phyloP scores from a whole-genome alignment of 2,329 filamentous ascomycete species.

The Phoma herbarum region DNA sequence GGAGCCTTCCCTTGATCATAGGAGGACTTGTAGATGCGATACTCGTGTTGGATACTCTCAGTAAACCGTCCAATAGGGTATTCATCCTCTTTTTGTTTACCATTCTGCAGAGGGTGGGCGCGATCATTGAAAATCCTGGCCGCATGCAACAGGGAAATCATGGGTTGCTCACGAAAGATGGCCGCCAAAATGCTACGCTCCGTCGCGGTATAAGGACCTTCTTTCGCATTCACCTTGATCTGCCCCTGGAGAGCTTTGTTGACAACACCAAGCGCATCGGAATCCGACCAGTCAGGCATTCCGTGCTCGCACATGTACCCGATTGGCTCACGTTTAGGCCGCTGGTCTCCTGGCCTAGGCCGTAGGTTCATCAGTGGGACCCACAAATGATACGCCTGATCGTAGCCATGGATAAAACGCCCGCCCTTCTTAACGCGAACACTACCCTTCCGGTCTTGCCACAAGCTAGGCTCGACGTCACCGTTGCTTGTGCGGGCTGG shows the following conservation, averaged over 20 bases:
- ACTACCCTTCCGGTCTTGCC: conserved; percentile 38
- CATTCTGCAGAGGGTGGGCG: conserved; percentile 5
- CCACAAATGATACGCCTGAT: conserved; percentile 9
- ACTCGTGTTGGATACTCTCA: conserved; percentile 41
- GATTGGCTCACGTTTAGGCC: no score
- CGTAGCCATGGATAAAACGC: conserved; percentile 14
- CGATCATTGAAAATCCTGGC: conserved; percentile 37
- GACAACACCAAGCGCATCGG: no score
- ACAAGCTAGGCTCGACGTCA: conserved; percentile 32
- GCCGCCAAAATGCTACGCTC: no score
- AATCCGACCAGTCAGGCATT: no score
- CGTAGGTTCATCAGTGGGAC: conserved; percentile 42
- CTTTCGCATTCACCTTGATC: no score
- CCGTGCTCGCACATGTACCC: no score
- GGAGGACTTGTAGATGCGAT: conserved; percentile 30
- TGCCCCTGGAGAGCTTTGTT: no score
- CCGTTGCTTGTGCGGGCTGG: conserved; percentile 22
- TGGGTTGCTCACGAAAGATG: no score
- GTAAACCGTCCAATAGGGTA: conserved; percentile 34
- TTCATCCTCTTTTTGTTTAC: conserved; percentile 8
- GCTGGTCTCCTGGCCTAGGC: no score
- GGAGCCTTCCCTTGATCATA: conserved; percentile 35
- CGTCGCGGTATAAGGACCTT: no score
- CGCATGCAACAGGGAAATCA: no score
- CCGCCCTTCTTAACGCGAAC: conserved; percentile 30